phyloP scores from a whole-genome alignment of 2,329 filamentous ascomycete genomes.

The Neofusicoccum kwambonambiense region DNA sequence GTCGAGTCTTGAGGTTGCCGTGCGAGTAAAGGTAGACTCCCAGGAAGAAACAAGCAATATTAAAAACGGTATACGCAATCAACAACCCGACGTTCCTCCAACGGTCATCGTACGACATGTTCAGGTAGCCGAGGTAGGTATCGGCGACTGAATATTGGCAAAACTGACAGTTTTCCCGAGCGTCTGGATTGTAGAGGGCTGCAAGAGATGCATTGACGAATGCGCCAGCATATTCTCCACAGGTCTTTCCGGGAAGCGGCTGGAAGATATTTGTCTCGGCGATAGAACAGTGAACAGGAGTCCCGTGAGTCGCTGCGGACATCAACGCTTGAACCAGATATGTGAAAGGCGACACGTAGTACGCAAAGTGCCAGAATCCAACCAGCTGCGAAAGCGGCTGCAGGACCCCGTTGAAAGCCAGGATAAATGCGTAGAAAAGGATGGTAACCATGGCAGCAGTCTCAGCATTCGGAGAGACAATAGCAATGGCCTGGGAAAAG shows the following conservation, averaged over 20 bases:
- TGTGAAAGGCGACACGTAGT: conserved; percentile 64
- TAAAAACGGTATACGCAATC: conserved; percentile 49
- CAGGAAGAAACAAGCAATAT: conserved; percentile 42
- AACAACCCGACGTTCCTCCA: conserved; percentile 53
- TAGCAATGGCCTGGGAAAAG: conserved; percentile 72
- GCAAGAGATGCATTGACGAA: conserved; percentile 43
- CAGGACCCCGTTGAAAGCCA: conserved; percentile 64
- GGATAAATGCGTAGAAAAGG: conserved; percentile 57
- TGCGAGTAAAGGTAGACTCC: conserved; percentile 35
- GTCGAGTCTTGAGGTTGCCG: no score
- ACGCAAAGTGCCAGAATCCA: conserved; percentile 78
- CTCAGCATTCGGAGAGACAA: conserved; percentile 66
- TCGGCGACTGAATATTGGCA: conserved; percentile 65
- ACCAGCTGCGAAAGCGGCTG: conserved; percentile 59
- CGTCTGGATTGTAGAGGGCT: conserved; percentile 43
- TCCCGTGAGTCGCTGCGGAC: conserved; percentile 42
- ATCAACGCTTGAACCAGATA: conserved; percentile 54
- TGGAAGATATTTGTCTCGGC: conserved; percentile 44
- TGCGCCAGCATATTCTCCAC: conserved; percentile 43
- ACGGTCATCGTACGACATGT: conserved; percentile 44
- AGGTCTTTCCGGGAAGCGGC: conserved; percentile 42
- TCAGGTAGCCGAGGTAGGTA: conserved; percentile 79
- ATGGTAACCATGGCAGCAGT: conserved; percentile 66
- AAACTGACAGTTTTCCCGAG: conserved; percentile 50
- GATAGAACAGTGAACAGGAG: conserved; percentile 48